Percentiles rank a stretch among this genome's conserved stretches.
Evolutionary conservation across 2,329 filamentous ascomycete species (phyloP).

Genomic region (Exophiala lecanii-corni): DNA sequence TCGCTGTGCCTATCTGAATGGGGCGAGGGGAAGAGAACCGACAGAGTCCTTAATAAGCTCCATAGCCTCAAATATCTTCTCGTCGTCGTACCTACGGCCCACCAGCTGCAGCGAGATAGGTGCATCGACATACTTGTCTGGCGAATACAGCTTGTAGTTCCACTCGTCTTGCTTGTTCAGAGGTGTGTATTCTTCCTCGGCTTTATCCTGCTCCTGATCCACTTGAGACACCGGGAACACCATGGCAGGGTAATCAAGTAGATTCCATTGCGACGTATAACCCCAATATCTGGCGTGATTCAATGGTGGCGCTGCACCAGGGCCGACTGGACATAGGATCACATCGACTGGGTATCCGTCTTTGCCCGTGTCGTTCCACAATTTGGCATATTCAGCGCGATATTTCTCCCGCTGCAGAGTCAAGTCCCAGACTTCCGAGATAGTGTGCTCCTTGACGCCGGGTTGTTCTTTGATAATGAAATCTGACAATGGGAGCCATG

Average conservation of each 20-base stretch:
- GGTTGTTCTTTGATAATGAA: constrained; percentile 56
- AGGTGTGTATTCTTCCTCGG: constrained; percentile 25
- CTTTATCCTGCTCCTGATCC: constrained; percentile 53
- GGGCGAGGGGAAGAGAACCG: background rate
- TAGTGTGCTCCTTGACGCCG: constrained; percentile 38
- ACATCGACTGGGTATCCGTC: background rate
- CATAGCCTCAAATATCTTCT: constrained; percentile 46
- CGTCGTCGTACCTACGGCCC: constrained; percentile 49
- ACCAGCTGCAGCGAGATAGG: constrained; percentile 53
- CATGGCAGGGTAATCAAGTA: constrained; percentile 42
- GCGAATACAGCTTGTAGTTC: constrained; percentile 48
- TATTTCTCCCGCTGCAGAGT: constrained; percentile 39
- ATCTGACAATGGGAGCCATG: constrained; percentile 53
- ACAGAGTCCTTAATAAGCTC: background rate
- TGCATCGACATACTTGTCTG: constrained; percentile 37
- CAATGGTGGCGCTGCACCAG: constrained; percentile 38
- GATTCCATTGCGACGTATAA: constrained; percentile 6
- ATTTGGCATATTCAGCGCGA: constrained; percentile 39
- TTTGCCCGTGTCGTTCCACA: constrained; percentile 39
- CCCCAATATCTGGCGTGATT: constrained; percentile 55
- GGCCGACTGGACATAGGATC: constrained; percentile 6
- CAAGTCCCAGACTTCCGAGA: constrained; percentile 32
- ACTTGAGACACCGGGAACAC: constrained; percentile 44
- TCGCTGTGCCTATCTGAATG: background rate
- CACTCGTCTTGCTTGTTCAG: constrained; percentile 49